Evolutionary conservation across 2,329 filamentous ascomycete genomes (phyloP).

Genomic region (Xylariaceae sp.): DNA sequence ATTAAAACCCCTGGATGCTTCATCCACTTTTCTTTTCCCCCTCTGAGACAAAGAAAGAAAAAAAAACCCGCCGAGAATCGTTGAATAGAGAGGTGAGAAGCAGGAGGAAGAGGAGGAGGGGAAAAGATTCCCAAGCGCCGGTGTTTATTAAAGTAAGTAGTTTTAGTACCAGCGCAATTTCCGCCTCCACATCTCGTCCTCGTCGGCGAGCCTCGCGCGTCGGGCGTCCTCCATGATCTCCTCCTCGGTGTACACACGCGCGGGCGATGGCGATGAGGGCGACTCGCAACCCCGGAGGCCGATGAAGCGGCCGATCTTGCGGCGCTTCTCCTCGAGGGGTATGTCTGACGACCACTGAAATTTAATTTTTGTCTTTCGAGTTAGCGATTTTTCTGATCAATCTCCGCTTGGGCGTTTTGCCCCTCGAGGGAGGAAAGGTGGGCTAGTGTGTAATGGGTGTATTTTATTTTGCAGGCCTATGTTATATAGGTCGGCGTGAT

Average conservation of each 20-base stretch:
- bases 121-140: too few species aligned
- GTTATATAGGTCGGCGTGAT: too few species aligned
- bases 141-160: too few species aligned
- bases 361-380: constrained; percentile 3
- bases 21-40: too few species aligned
- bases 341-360: constrained; percentile 47
- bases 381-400: background rate
- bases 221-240: constrained; percentile 22
- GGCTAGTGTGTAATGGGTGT: too few species aligned
- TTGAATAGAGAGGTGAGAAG: background rate
- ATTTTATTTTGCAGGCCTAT: too few species aligned
- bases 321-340: constrained; percentile 60
- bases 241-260: constrained; percentile 30
- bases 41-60: too few species aligned
- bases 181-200: constrained; percentile 42
- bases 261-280: too few species aligned
- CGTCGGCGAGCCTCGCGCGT: constrained; percentile 29
- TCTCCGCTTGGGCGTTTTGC: background rate
- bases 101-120: background rate
- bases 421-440: too few species aligned
- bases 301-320: constrained; percentile 69
- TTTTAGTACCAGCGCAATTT: constrained; percentile 38
- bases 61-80: background rate
- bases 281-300: constrained; percentile 60
- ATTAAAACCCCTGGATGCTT: too few species aligned